A percentile compares a stretch with the other conserved stretches of the same genome.
phyloP scores from a whole-genome alignment of 495 filamentous ascomycete species.

The Hypoxylon fuscum region DNA sequence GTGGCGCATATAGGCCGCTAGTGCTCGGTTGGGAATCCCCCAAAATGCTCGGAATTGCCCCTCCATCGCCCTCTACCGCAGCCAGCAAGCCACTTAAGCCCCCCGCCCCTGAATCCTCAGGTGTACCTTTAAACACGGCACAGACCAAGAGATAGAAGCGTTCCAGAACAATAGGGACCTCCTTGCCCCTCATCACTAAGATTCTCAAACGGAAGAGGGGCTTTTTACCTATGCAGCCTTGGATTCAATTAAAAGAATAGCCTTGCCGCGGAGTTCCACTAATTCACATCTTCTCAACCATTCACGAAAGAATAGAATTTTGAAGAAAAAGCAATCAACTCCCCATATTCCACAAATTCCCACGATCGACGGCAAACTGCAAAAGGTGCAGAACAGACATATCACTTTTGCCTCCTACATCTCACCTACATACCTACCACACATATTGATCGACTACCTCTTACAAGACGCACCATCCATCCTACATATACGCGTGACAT shows the following conservation, averaged over 20 bases:
- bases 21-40: conserved; percentile 18
- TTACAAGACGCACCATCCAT: no score
- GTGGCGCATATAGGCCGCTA: conserved; percentile 32
- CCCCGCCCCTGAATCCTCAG: neutral
- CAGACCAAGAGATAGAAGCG: conserved; percentile 26
- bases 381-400: neutral
- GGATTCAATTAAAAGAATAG: conserved; percentile 23
- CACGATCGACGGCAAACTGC: conserved; percentile 22
- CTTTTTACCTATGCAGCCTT: conserved; percentile 18
- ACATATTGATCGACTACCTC: no score
- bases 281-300: conserved; percentile 12
- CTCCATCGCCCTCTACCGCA: conserved; percentile 2
- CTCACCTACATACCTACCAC: neutral
- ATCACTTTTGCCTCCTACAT: neutral
- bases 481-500: no score
- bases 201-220: neutral
- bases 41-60: conserved; percentile 5
- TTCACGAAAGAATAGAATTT: no score
- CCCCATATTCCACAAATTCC: conserved; percentile 2
- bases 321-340: conserved; percentile 34
- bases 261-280: conserved; percentile 31
- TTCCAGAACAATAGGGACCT: conserved; percentile 25
- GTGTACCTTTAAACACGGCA: conserved; percentile 13
- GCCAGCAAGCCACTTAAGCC: conserved; percentile 22
- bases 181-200: conserved; percentile 5